Base-by-base conservation (phyloP, 768 basidiomycete species). In the Xerocomellus dryophilus region DNA sequence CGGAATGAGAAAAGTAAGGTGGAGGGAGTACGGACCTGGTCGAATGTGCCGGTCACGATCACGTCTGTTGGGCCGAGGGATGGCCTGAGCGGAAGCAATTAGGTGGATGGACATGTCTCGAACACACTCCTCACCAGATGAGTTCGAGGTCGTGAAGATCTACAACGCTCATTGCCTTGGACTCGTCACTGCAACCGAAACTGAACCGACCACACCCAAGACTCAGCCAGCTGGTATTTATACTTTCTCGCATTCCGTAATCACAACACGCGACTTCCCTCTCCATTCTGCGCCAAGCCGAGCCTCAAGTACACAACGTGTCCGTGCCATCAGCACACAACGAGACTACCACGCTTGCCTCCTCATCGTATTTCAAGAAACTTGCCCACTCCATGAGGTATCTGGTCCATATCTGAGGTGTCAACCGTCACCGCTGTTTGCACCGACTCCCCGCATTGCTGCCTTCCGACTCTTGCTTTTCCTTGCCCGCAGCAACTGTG, bases 1-100 rank as follows among this genome's bases (percentile, higher is more conserved):
- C 23, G 20, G 27, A 15, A 27, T 35, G 32, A 17, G 23, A 49
- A 39, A 35, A 34, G 8, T 5, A 49, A 41, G 43, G 59, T 7
- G 51, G 52, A 43, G 23, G n/a, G 31, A 18, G 44, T 27, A 57
- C 82, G 59, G 66, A 88, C 89, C 70, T 86, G 72, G 76, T 92
- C 89, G 67, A 91, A 92, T 29, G 85, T 80, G 35, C 90, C 90
- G 20, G 87, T 89, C 52, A 85, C 80, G 64, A 88, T 78, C 57
- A 90, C 88, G 44, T 74, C 69, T 44, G 64, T 73, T 39, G 85
- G 78, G 45, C 77, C 76, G 29, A 74, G 56, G 58, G 81, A 77
- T 17, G 85, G 86, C 86, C 87, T 88, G 57, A 45, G 17, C 53
- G 47, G 49, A 55, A 53, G 52, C 15, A 56, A 50, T 56, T 35